Evolutionary conservation across 129 eudicot genomes (phyloP), one percentile per base, ranked within the genome.

Genomic region (Dittrichia graveolens): DNA sequence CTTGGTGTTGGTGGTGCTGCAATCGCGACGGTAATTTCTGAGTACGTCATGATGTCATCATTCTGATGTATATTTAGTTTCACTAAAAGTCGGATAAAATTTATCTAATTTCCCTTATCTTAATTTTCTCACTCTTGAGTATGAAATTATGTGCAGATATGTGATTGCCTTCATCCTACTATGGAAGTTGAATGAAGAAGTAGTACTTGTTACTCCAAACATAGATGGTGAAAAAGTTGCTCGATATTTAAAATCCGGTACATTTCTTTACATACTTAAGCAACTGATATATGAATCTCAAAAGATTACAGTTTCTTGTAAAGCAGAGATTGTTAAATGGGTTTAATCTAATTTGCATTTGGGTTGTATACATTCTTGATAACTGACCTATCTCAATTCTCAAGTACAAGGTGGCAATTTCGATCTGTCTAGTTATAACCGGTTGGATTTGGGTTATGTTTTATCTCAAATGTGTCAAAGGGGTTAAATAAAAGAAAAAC

Each of bases 1-100:
- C 69, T 90, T 73, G 99, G 97, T n/a, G 66, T 88, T 78, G 71
- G 78, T 52, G 99, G 99, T 74, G 99, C 99, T 74, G 99, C 99
- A 67, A 80, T 88, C 69, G 90, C 99, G 66, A 88, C 95, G 75
- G 99, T 94, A 87, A 94, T 86, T 73, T 94, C 99, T 84, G 99
- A 94, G 99, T 94, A 94, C 82, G 99, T 94, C 84, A 65, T 79
- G 80, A 81, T 82, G 87, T 85, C 84, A 85, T 83, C 79, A 40
- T 85, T 73, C 83, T 76, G 75, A 64, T 53, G 61, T 71, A 15
- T 43, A 47, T 71, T 46, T 46, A 56, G 44, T 55, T 65, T 66
- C 14, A 66, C 60, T 44, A 19, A 42, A 52, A 35, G 63, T 37
- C 16, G 56, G 31, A 4, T 74, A 45, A 46, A 18, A 1, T 53